Base-by-base conservation (phyloP, 106 monocot species). In the Dendrobium nobile region DNA sequence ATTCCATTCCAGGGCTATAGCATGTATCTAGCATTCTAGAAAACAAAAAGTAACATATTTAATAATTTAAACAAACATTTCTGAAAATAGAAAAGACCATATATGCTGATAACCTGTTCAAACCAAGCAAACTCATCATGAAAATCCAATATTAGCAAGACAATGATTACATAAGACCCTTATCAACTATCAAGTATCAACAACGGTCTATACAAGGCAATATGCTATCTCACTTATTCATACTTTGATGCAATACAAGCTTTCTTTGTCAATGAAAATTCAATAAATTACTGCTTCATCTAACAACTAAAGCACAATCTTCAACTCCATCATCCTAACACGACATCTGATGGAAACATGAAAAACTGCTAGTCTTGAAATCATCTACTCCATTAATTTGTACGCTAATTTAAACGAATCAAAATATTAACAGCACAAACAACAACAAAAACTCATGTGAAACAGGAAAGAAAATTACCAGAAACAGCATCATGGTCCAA, bases 381-480 rank as follows among this genome's bases (percentile, higher is more conserved):
- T 51, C 51, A 15, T 15, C 10, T 51, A 51, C 15, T 10, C 51
- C 51, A 51, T 51, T 15, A 51, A 13, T 13, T 51, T 51, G 51
- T 51, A 51, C 51, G 13, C 16, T 10, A 51, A 51, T 13, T 51
- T 51, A 51, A 51, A 51, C 51, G 51, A 51, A 51, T 13, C 51
- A 51, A 3, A 51, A 51, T 51, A 13, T 13, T 51, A 47, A 54
- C 22, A 55, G 56, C 9, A 31, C 33, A 26, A 48, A 77, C 54
- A 22, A 54, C 54, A 51, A 77, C 37, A 51, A 7, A 4, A 31
- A 15, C 17, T 19, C 47, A 54, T 33, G 13, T 55, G 19, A 41
- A 9, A 33, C 33, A 59, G 33, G 41, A 76, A 76, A 13, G 47
- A 73, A 81, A 58, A 20, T 58, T 75, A 81, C 81, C 81, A 41